Conservation (phyloP, 139 green algal species). For the Tetradesmus lagerheimii region DNA sequence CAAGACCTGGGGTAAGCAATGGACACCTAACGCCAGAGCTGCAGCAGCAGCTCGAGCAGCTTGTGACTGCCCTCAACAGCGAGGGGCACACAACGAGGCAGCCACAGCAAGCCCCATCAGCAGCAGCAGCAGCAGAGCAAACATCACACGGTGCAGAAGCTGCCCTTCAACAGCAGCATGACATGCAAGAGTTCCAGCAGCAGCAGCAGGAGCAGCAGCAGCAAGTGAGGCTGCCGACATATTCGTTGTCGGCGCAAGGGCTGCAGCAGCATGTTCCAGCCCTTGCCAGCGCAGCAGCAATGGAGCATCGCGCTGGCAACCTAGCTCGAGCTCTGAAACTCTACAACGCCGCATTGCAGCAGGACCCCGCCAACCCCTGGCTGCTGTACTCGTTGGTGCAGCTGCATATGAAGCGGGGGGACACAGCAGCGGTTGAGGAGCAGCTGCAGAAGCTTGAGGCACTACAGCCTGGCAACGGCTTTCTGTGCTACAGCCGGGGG, state of each 20-base stretch:
- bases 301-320: constrained; percentile 56
- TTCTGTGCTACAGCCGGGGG: constrained; percentile 69
- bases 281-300: constrained; percentile 18
- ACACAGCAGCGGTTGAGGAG: constrained; percentile 48
- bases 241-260: not conserved
- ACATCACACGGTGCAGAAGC: not conserved
- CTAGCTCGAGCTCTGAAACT: constrained; percentile 1
- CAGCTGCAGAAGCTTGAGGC: constrained; percentile 53
- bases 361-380: not conserved
- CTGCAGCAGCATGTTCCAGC: constrained; percentile 36
- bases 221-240: not conserved
- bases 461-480: constrained; percentile 58
- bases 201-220: not conserved
- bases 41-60: constrained; percentile 15
- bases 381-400: constrained; percentile 49
- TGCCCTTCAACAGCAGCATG: not conserved
- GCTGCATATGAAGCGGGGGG: constrained; percentile 36
- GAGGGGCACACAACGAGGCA: not conserved
- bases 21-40: not conserved
- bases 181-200: not conserved
- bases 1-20: not conserved
- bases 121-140: not conserved
- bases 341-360: constrained; percentile 13
- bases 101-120: not conserved
- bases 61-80: not conserved